Evolutionary conservation across 2,329 filamentous ascomycete species (phyloP), one percentile per base, ranked within the genome.

Genomic region (Gaeumannomyces sp.): DNA sequence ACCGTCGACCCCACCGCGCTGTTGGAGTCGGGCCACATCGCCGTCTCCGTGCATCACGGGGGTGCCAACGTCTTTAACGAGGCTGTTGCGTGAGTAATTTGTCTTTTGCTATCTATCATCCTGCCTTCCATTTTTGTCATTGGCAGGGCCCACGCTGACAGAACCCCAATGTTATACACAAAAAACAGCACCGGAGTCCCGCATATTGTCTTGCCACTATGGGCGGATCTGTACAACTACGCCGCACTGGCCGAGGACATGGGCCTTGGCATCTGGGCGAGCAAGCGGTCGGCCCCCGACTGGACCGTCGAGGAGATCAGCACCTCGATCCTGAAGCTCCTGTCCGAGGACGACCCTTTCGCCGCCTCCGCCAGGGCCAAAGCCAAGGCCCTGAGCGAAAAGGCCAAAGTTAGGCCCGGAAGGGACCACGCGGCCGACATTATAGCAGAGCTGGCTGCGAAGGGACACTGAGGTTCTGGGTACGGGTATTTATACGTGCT

Each of bases 201-300:
- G 1, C 80, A 83, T 57, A 68, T 83, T 7, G 67, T 82, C 7
- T 72, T 83, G 1, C 80, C 81, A 0, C 66, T 76, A 0, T 82
- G 81, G 81, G 71, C 76, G 0, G 80, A 83, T 62, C 74, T 76
- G 0, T 80, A 80, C 64, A 79, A 80, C 61, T 81, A 76, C 64
- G 79, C 79, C 10, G 71, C 72, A 19, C 73, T 76, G 2, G 77
- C 75, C 0, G 79, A 83, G 68, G 76, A 73, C 62, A 68, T 79
- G 0, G 76, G 76, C 0, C 73, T 83, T 14, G 80, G 80, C 0
- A 66, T 78, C 0, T 79, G 76, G 71, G 78, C 71, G 1, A 76
- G 73, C 61, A 70, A 72, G n/a, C 68, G 70, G 5, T 71, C 71
- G 1, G 75, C 77, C 1, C 78, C 79, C 0, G 66, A 66, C 0